Base-by-base conservation (phyloP, 345 rosid species). In the Syzygium grande region DNA sequence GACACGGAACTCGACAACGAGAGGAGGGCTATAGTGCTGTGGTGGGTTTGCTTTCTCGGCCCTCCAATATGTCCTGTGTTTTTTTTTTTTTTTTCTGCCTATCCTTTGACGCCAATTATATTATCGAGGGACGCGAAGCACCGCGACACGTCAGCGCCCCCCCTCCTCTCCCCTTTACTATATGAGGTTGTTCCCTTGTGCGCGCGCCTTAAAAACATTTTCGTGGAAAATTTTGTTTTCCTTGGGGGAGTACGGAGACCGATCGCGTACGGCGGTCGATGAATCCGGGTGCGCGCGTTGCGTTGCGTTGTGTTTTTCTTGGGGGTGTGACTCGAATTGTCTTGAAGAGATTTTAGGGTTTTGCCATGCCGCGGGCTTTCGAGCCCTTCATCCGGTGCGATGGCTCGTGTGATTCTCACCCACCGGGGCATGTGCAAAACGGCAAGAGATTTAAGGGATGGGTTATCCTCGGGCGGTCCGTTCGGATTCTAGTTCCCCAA, bases 151-250 rank as follows among this genome's bases (percentile, higher is more conserved):
- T 61, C 38, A 61, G n/a, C 30, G 38, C 9, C 73, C 34, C 30
- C 9, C 0, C 16, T 34, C 17, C 4, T 15, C 17, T 9, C 9
- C 0, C 3, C 2, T 10, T 25, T 2, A 4, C 25, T 56, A 11
- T 11, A 10, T 9, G 11, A n/a, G n/a, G 6, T 21, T 55, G 21
- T 21, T 13, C 17, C 6, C 1, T n/a, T 61, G 13, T 6, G 46
- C 46, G 7, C 46, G 7, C 0, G 73, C 27, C 73, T 61, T 61
- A 14, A n/a, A n/a, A 61, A 27, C 29, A 61, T 6, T 6, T 6
- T n/a, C 8, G 34, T 30, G 38, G 14, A 61, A n/a, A 43, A 5
- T 43, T 43, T n/a, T n/a, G 73, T 61, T 14, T n/a, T 8, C 46
- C 46, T 1, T 6, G 46, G 43, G 46, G 43, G 46, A 38, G 19